Evolutionary conservation across 345 rosid genomes (phyloP), one percentile per base, ranked within the genome.

Genomic region (Populus euphratica): DNA sequence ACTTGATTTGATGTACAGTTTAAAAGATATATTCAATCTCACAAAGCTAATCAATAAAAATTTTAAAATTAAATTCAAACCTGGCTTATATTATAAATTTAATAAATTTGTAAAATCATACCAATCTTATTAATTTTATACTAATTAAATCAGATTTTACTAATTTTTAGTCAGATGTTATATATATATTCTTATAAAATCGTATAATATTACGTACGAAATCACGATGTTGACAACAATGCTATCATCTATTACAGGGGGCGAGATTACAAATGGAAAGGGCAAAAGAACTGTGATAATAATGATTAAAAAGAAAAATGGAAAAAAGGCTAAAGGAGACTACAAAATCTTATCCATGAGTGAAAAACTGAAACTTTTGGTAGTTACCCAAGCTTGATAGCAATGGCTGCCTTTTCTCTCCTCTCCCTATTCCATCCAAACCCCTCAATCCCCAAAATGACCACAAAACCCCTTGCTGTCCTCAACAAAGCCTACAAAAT

Each of bases 381-480:
- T n/a, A n/a, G 29, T 59, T 59, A 59, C 14, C 63, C 2, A 59
- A n/a, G 13, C 75, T 66, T 63, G 75, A 21, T 75, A 54, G 70
- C 74, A 80, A 88, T 86, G 96, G 88, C 93, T 66, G 72, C 81
- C 25, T 29, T 74, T 76, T 76, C 82, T 63, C 64, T 77, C 49
- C 68, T 82, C 33, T 41, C 47, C 68, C 73, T 77, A 8, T 49
- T 68, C 78, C 68, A 67, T 2, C 79, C 82, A 49, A 33, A 52
- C 70, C 66, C 65, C 50, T 70, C 68, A 36, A 31, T 56, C 3
- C 73, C 77, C 18, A 83, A 69, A 79, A 77, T 52, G 77, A 73
- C 82, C 41, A 5, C 56, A 0, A 77, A 74, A 52, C 83, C 92
- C 79, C 67, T 72, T 14, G 83, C 90, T n/a, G 76, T 82, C 68